Evolutionary conservation across 2,329 filamentous ascomycete genomes (phyloP), one percentile per base, ranked within the genome.

Genomic region (Teratosphaeria gauchensis): DNA sequence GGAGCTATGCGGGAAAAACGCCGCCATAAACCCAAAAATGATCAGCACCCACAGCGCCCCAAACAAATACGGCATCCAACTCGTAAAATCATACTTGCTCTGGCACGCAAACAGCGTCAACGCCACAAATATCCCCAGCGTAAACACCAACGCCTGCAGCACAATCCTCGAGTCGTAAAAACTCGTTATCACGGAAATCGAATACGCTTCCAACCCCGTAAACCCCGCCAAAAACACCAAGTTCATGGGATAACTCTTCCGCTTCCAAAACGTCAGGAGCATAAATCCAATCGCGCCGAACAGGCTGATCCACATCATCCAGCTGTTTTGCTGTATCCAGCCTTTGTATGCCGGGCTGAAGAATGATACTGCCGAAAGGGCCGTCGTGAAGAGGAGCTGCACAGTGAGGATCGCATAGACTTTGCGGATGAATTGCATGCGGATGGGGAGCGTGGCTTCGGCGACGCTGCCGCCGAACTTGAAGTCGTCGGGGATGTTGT

Each of bases 381-480:
- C 81, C 42, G 87, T 88, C 7, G 94, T 99, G 59, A 87, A 84
- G 70, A 97, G 79, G 57, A 99, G 85, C 74, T 99, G 94, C 56
- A 90, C 85, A n/a, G 94, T 95, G 77, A 99, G 82, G 75, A 99
- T 99, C 60, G 91, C 88, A 78, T 99, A 99, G 72, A 99, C 94
- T 80, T 97, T 97, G 76, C 70, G 68, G 59, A 72, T 70, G 63
- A 72, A 99, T 76, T 94, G 89, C 85, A 96, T 95, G 62, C 69
- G 65, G 58, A 62, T 62, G 35, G 95, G 91, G 71, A 97, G 81
- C 21, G 92, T 95, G 53, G 90, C 92, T 78, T 97, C 94, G 65
- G 92, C 87, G 60, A 97, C 92, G 19, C 87, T 90, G 62, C 91
- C 92, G 67, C 92, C 94, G 71, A 95, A 97, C 89, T 90, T 97